Base-by-base conservation (phyloP, 441 rosid genomes). In the Aquilaria agallochum region DNA sequence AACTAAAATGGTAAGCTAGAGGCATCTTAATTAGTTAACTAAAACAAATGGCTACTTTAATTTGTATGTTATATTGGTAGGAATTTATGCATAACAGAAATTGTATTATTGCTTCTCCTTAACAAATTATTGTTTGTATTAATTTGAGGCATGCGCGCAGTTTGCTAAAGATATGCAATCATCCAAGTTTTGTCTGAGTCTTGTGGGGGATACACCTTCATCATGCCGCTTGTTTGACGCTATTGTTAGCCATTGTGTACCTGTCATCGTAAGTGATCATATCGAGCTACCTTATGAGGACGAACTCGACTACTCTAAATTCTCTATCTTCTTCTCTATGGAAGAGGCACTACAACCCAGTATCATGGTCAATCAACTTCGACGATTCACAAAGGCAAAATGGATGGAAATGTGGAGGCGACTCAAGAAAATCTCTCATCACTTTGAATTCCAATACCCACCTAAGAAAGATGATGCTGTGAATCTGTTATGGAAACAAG, bases 151-250 rank as follows among this genome's bases (percentile, higher is more conserved):
- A 61, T 55, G 55, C 27, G 61, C 27, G 56, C 74, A 91, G 97
- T 89, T 95, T 63, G 80, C 84, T 1, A 64, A 82, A 77, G 96
- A 92, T 49, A 89, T 91, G 97, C 85, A 94, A 36, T 76, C 76
- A 40, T 89, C 97, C 1, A 91, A 89, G 67, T 91, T 89, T 76
- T 91, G 97, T 69, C 75, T 89, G 40, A 77, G 85, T 76, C 94
- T 94, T 56, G 96, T 89, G 6, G 97, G 97, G 58, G 97, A 91
- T 62, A 89, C 97, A 6, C 96, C 97, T 44, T 91, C 97, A 30
- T 91, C 97, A 11, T 88, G 94, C 74, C 85, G 97, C 14, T 72
- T 20, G 27, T 20, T 20, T 20, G 27, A 20, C 27, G 27, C 27
- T 20, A 20, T 20, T 20, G 27, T 20, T 20, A 20, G 27, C 27